Conservation (phyloP, 805 yeast species). For the Saccharomycopsis guyanensis region DNA sequence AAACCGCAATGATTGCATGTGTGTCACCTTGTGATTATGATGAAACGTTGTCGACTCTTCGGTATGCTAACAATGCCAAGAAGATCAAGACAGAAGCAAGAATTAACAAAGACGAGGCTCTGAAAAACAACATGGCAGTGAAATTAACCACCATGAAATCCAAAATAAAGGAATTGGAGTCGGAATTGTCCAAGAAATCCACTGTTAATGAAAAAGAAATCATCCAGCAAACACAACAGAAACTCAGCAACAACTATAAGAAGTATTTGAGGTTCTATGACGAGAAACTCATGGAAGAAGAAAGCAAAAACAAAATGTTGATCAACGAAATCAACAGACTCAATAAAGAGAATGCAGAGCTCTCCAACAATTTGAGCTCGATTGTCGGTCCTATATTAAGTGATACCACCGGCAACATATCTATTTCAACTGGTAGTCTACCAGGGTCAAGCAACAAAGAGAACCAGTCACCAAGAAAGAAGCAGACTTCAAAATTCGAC, state of each 20-base stretch:
- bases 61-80: slow-evolving; percentile 75
- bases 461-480: background rate
- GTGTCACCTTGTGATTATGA: slow-evolving; percentile 74
- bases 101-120: slow-evolving; percentile 37
- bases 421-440: no score
- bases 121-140: slow-evolving; percentile 29
- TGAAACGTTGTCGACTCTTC: slow-evolving; percentile 65
- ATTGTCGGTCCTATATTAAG: slow-evolving; percentile 7
- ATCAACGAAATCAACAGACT: slow-evolving; percentile 14
- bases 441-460: background rate
- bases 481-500: background rate
- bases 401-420: no score
- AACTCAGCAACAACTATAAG: slow-evolving; percentile 22
- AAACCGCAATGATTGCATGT: slow-evolving; percentile 83
- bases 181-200: slow-evolving; percentile 13
- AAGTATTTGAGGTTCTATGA: slow-evolving; percentile 23
- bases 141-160: slow-evolving; percentile 33
- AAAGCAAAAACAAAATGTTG: slow-evolving; percentile 24
- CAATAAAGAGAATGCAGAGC: slow-evolving; percentile 2
- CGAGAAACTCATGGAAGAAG: slow-evolving; percentile 25
- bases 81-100: slow-evolving; percentile 56
- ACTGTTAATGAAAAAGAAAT: slow-evolving; percentile 24
- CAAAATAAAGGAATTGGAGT: slow-evolving; percentile 25
- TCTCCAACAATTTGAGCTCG: slow-evolving; percentile 4
- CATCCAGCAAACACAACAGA: slow-evolving; percentile 19